These are phyloP conservation scores for Trichoderma aggressivum DNA, from an alignment of 2,329 filamentous ascomycete genomes.

Conservation along the genomic window DNA sequence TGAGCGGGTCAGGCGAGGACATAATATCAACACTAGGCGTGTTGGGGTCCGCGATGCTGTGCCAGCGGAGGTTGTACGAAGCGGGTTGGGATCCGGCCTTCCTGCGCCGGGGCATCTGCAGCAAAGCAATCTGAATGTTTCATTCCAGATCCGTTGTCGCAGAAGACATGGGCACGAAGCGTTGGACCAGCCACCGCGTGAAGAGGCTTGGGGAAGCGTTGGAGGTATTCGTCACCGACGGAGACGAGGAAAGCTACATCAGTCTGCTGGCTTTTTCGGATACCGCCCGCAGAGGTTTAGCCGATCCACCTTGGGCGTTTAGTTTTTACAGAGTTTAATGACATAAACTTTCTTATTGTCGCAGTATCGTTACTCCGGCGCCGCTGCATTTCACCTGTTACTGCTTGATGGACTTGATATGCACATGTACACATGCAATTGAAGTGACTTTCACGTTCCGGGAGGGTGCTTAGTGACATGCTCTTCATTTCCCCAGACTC, in stretches of 20 bases:
- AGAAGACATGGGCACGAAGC: not conserved
- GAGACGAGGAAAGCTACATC: constrained; percentile 4
- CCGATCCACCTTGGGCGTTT: not conserved
- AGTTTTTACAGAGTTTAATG: not conserved
- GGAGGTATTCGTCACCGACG: not conserved
- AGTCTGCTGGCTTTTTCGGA: not conserved
- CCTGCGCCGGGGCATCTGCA: constrained; percentile 32
- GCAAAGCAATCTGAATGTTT: not conserved
- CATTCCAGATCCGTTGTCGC: not conserved
- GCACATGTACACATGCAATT: not conserved
- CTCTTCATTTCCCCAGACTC: not conserved
- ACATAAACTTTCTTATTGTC: not conserved
- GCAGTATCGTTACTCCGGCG: constrained; percentile 15
- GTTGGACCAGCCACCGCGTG: constrained; percentile 16
- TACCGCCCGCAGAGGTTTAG: constrained; percentile 4
- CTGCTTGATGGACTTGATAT: not conserved
- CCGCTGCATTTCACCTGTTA: not conserved
- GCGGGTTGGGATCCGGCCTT: constrained; percentile 27
- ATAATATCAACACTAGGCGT: constrained; percentile 42
- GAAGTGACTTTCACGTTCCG: not conserved
- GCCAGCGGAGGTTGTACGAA: constrained; percentile 35
- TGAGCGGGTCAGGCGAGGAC: constrained; percentile 52
- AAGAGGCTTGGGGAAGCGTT: not conserved
- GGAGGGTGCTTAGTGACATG: not conserved
- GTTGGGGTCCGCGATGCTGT: constrained; percentile 34